These are phyloP conservation scores for Metschnikowia henanensis DNA, from an alignment of 805 yeast species.

Conservation along the genomic window DNA sequence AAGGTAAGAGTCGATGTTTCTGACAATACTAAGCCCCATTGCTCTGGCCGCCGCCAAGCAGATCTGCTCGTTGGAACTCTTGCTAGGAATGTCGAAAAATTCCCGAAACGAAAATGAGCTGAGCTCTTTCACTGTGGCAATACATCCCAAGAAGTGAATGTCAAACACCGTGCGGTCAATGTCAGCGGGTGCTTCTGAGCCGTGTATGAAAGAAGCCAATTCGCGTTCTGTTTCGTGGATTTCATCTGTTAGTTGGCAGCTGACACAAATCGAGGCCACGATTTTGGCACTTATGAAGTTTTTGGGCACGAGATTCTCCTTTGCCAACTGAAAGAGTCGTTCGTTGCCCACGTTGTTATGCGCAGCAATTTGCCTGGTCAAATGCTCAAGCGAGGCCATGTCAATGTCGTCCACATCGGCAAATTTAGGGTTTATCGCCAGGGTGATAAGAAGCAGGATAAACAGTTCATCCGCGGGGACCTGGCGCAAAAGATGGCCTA, in stretches of 20 bases:
- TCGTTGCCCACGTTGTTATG: slow-evolving; percentile 8
- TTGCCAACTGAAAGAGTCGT: slow-evolving; percentile 7
- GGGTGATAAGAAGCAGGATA: slow-evolving; percentile 9
- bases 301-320: slow-evolving; percentile 18
- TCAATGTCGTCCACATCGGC: slow-evolving; percentile 21
- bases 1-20: slow-evolving; percentile 38
- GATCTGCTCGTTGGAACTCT: slow-evolving; percentile 32
- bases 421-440: slow-evolving; percentile 19
- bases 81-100: slow-evolving; percentile 32
- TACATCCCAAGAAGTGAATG: slow-evolving; percentile 49
- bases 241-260: slow-evolving; percentile 19
- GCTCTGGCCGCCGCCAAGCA: slow-evolving; percentile 52
- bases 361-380: slow-evolving; percentile 13
- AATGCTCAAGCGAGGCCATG: slow-evolving; percentile 17
- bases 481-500: slow-evolving; percentile 12
- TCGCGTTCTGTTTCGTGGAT: slow-evolving; percentile 28
- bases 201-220: slow-evolving; percentile 31
- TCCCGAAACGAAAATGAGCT: slow-evolving; percentile 30
- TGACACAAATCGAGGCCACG: slow-evolving; percentile 29
- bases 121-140: slow-evolving; percentile 27
- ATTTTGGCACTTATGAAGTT: slow-evolving; percentile 30
- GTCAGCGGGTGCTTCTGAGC: slow-evolving; percentile 2
- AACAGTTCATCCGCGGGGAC: slow-evolving; percentile 10
- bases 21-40: slow-evolving; percentile 48
- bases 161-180: slow-evolving; percentile 29